These are phyloP conservation scores for Achaetomium macrosporum DNA, from an alignment of 2,329 filamentous ascomycete genomes.

Conservation along the genomic window DNA sequence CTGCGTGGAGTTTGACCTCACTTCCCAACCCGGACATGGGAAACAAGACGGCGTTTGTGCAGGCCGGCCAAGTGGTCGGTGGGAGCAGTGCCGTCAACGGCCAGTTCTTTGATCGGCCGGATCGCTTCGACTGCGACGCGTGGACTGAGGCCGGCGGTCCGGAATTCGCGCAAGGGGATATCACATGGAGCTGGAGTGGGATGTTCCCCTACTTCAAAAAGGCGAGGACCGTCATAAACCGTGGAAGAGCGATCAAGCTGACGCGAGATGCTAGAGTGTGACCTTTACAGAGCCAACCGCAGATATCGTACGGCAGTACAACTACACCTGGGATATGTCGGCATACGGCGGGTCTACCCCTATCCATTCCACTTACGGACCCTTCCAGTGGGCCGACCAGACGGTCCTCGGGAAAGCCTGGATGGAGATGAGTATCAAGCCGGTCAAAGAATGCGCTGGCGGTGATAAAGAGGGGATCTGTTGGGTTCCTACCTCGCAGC, in stretches of 20 bases:
- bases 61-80: conserved; percentile 32
- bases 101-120: conserved; percentile 34
- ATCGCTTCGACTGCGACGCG: conserved; percentile 32
- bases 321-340: conserved; percentile 20
- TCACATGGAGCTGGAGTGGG: conserved; percentile 33
- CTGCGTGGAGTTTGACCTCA: conserved; percentile 7
- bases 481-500: conserved; percentile 28
- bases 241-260: neutral
- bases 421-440: conserved; percentile 26
- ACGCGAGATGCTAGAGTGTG: conserved; percentile 23
- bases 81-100: conserved; percentile 35
- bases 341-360: conserved; percentile 30
- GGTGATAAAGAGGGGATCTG: conserved; percentile 31
- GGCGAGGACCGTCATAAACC: conserved; percentile 16
- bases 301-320: conserved; percentile 16
- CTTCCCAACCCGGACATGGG: conserved; percentile 21
- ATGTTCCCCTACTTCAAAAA: conserved; percentile 35
- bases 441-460: conserved; percentile 24
- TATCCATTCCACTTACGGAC: conserved; percentile 30
- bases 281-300: conserved; percentile 29
- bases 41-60: conserved; percentile 25
- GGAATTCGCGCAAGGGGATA: conserved; percentile 4
- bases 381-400: conserved; percentile 30
- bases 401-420: conserved; percentile 16
- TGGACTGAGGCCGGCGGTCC: conserved; percentile 26